Percentiles rank a stretch among this genome's conserved stretches.
Conservation (phyloP, 805 yeast species). For the Kazachstania kunashirensis region DNA sequence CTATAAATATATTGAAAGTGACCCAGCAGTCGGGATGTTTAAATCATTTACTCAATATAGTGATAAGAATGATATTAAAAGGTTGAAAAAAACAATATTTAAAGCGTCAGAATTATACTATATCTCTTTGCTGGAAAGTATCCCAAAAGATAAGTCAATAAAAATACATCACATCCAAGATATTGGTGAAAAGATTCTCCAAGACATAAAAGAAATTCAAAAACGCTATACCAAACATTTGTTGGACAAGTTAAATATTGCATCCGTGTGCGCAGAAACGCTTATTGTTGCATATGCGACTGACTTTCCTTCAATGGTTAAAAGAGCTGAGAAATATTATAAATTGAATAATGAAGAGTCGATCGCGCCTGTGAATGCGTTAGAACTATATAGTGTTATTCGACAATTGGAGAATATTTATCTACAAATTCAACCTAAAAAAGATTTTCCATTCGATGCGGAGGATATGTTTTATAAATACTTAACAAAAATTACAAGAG, state of each 20-base stretch:
- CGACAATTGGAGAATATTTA: constrained; percentile 44
- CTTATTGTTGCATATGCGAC: constrained; percentile 44
- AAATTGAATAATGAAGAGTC: constrained; percentile 16
- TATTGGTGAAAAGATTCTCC: constrained; percentile 44
- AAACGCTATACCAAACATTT: constrained; percentile 52
- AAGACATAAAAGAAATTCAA: constrained; percentile 42
- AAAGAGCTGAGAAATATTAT: constrained; percentile 38
- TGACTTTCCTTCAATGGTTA: constrained; percentile 43
- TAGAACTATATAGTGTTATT: constrained; percentile 45
- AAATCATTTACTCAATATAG: constrained; percentile 22
- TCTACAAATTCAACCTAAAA: constrained; percentile 36
- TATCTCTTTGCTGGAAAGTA: constrained; percentile 33
- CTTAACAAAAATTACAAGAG: constrained; percentile 33
- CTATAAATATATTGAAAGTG: constrained; percentile 42
- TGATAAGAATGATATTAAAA: constrained; percentile 29
- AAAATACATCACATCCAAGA: constrained; percentile 47
- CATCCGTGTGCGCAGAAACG: constrained; percentile 39
- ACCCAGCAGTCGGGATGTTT: constrained; percentile 27
- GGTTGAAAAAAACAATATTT: constrained; percentile 30
- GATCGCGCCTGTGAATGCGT: constrained; percentile 45
- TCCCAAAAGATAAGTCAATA: constrained; percentile 53
- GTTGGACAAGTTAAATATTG: constrained; percentile 46
- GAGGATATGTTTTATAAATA: constrained; percentile 48
- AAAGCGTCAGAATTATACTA: constrained; percentile 38
- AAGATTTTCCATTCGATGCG: constrained; percentile 41